phyloP scores from a whole-genome alignment of 495 filamentous ascomycete genomes.

The Amniculicola lignicola region DNA sequence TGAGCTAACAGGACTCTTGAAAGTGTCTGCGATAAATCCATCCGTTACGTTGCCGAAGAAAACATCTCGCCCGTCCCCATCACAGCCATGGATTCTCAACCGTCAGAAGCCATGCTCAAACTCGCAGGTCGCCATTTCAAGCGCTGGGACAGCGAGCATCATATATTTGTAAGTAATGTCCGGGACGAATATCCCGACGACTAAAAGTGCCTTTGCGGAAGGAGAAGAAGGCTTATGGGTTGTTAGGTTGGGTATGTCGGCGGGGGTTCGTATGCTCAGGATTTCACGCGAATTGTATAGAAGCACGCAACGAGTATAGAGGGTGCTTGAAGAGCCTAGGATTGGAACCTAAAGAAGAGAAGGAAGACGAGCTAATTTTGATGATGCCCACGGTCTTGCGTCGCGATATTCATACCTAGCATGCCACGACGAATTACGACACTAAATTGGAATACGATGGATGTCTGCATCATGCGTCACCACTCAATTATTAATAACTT shows the following conservation, averaged over 20 bases:
- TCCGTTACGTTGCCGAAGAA: conserved; percentile 81
- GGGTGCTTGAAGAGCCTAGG: no score
- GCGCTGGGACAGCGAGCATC: conserved; percentile 66
- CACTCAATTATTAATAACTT: no score
- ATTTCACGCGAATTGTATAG: no score
- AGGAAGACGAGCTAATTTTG: no score
- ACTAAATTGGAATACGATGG: no score
- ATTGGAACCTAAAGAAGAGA: no score
- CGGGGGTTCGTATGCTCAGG: background rate
- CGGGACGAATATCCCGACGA: conserved; percentile 83
- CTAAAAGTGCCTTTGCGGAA: conserved; percentile 39
- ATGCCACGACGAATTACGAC: no score
- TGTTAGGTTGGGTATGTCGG: conserved; percentile 8
- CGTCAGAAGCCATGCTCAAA: conserved; percentile 55
- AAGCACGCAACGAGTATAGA: no score
- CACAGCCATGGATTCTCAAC: conserved; percentile 43
- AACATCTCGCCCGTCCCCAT: conserved; percentile 73
- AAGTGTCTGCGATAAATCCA: conserved; percentile 67
- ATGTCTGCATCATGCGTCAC: no score
- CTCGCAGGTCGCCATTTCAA: conserved; percentile 88
- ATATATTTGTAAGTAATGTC: conserved; percentile 81
- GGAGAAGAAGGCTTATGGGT: background rate
- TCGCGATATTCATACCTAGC: no score
- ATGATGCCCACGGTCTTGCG: no score
- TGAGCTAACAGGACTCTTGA: conserved; percentile 15